phyloP scores from a whole-genome alignment of 805 yeast species.

The Kodamaea lidongshanica region DNA sequence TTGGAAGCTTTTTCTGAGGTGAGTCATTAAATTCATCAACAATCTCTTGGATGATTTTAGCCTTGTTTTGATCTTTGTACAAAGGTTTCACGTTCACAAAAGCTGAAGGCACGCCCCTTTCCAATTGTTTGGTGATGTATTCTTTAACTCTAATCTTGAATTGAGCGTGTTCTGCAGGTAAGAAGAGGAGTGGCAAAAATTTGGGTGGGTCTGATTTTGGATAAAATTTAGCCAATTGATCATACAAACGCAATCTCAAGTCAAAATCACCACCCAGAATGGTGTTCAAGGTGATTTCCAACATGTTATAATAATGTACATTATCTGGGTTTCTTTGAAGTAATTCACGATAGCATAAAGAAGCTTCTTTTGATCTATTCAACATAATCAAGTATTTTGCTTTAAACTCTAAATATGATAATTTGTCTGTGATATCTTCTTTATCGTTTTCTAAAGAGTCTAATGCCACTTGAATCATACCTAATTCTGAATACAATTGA shows the following conservation, averaged over 20 bases:
- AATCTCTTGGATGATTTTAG: constrained; percentile 45
- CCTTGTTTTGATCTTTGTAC: constrained; percentile 42
- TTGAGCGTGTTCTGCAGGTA: constrained; percentile 45
- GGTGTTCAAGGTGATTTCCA: constrained; percentile 62
- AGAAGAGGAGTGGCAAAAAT: constrained; percentile 70
- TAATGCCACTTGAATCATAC: constrained; percentile 60
- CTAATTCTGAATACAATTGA: constrained; percentile 54
- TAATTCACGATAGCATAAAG: constrained; percentile 58
- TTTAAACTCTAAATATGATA: constrained; percentile 56
- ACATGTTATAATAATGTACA: constrained; percentile 51
- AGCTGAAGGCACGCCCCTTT: constrained; percentile 83
- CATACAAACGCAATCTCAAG: constrained; percentile 56
- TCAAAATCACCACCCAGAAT: constrained; percentile 35
- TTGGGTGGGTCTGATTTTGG: constrained; percentile 81
- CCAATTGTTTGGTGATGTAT: constrained; percentile 58
- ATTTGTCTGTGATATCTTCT: constrained; percentile 47
- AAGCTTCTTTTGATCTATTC: constrained; percentile 57
- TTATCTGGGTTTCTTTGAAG: constrained; percentile 85
- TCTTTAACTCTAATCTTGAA: constrained; percentile 42
- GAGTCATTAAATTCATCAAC: constrained; percentile 38
- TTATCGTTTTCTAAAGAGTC: constrained; percentile 49
- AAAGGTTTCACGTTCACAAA: constrained; percentile 82
- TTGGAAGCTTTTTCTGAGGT: constrained; percentile 35
- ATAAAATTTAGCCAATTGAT: constrained; percentile 58
- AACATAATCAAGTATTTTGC: constrained; percentile 59